Percentiles rank a stretch among this genome's conserved stretches.
Evolutionary conservation across 305 asterid genomes (phyloP).

Genomic region (Euphrasia arctica): DNA sequence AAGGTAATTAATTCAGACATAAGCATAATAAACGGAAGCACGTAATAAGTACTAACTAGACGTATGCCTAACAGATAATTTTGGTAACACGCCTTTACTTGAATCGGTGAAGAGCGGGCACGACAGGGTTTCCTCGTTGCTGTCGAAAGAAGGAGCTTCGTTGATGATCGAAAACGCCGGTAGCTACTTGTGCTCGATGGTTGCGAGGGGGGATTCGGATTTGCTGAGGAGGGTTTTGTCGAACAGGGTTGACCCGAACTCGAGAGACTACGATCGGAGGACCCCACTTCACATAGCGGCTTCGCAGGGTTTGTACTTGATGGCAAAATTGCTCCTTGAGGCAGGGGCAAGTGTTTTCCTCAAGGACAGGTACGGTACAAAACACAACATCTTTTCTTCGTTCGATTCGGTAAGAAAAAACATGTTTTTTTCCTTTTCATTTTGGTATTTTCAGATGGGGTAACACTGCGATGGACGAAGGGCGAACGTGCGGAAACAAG

Average conservation of each 20-base stretch:
- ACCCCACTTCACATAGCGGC: slow-evolving; percentile 80
- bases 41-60: not conserved
- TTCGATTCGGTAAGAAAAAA: not conserved
- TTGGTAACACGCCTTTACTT: slow-evolving; percentile 69
- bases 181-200: slow-evolving; percentile 63
- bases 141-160: slow-evolving; percentile 65
- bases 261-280: slow-evolving; percentile 62
- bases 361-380: slow-evolving; percentile 53
- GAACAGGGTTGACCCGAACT: slow-evolving; percentile 68
- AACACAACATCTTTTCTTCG: not conserved
- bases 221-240: slow-evolving; percentile 58
- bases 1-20: slow-evolving; percentile 38
- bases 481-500: slow-evolving; percentile 59
- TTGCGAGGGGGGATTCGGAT: slow-evolving; percentile 75
- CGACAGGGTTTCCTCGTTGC: slow-evolving; percentile 61
- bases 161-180: slow-evolving; percentile 63
- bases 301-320: slow-evolving; percentile 61
- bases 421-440: too few species aligned
- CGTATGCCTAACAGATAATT: slow-evolving; percentile 47
- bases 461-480: slow-evolving; percentile 73
- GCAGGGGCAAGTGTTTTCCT: slow-evolving; percentile 75
- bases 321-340: slow-evolving; percentile 68
- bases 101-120: slow-evolving; percentile 85
- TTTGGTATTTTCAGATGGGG: slow-evolving; percentile 50
- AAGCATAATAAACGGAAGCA: not conserved